Conservation (phyloP, 1,139 yeast species). For the Kodamaea arcana region DNA sequence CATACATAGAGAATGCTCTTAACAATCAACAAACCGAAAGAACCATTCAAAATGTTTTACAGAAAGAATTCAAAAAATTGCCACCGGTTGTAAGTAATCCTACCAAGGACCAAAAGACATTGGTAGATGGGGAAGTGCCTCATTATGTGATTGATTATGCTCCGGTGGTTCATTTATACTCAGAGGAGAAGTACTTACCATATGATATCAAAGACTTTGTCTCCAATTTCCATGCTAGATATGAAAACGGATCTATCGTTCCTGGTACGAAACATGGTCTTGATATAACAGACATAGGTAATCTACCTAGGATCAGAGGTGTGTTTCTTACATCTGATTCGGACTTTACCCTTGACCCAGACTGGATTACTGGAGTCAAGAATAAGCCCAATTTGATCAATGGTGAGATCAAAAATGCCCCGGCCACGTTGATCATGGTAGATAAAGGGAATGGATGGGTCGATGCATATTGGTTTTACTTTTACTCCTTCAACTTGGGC, state of each 20-base stretch:
- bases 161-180: constrained; percentile 80
- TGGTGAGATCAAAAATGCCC: constrained; percentile 71
- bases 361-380: constrained; percentile 75
- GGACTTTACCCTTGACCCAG: constrained; percentile 74
- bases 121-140: constrained; percentile 63
- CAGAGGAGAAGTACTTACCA: constrained; percentile 86
- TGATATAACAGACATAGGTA: constrained; percentile 35
- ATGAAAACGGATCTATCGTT: constrained; percentile 45
- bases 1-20: not conserved
- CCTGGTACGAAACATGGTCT: constrained; percentile 33
- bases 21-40: constrained; percentile 11
- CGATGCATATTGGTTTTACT: constrained; percentile 95
- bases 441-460: constrained; percentile 92
- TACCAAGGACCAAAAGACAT: constrained; percentile 24
- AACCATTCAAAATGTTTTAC: constrained; percentile 18
- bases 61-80: constrained; percentile 24
- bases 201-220: constrained; percentile 74
- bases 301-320: constrained; percentile 25
- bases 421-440: constrained; percentile 76
- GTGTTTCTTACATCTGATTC: constrained; percentile 56
- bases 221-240: constrained; percentile 51
- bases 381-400: constrained; percentile 67
- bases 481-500: constrained; percentile 89
- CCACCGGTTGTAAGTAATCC: constrained; percentile 39
- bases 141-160: constrained; percentile 67